Evolutionary conservation across 371 early-diverging fungal species (phyloP).

Genomic region (Mortierella sp.): DNA sequence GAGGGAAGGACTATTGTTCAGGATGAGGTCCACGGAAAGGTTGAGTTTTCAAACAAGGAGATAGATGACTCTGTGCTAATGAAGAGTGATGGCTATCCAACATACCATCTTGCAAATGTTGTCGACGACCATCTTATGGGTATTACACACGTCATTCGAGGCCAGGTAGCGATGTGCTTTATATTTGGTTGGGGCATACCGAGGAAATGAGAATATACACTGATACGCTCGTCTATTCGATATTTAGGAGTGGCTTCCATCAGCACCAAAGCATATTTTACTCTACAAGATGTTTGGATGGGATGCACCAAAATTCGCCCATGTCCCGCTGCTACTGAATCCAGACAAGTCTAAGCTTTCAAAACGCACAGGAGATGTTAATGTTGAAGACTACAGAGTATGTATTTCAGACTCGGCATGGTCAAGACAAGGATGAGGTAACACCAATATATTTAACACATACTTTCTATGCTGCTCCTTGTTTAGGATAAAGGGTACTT

Average conservation of each 20-base stretch:
- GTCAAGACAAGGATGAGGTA: not conserved
- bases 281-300: slow-evolving; percentile 89
- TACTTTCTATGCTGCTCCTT: not conserved
- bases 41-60: slow-evolving; percentile 76
- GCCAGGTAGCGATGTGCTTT: slow-evolving; percentile 69
- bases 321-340: slow-evolving; percentile 91
- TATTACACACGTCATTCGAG: slow-evolving; percentile 93
- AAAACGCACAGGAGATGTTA: slow-evolving; percentile 85
- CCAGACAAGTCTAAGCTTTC: slow-evolving; percentile 88
- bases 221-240: not conserved
- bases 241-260: slow-evolving; percentile 90
- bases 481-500: slow-evolving; percentile 81
- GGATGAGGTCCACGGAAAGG: slow-evolving; percentile 85
- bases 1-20: slow-evolving; percentile 70
- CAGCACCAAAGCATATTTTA: slow-evolving; percentile 91
- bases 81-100: slow-evolving; percentile 94
- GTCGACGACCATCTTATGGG: slow-evolving; percentile 94
- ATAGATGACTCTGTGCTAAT: slow-evolving; percentile 92
- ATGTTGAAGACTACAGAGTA: slow-evolving; percentile 76
- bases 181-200: not conserved
- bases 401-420: not conserved
- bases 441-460: not conserved
- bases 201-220: not conserved
- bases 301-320: slow-evolving; percentile 84
- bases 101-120: slow-evolving; percentile 96